Evolutionary conservation across 2,329 filamentous ascomycete genomes (phyloP), one percentile per base, ranked within the genome.

Genomic region (Colletotrichum tropicale): DNA sequence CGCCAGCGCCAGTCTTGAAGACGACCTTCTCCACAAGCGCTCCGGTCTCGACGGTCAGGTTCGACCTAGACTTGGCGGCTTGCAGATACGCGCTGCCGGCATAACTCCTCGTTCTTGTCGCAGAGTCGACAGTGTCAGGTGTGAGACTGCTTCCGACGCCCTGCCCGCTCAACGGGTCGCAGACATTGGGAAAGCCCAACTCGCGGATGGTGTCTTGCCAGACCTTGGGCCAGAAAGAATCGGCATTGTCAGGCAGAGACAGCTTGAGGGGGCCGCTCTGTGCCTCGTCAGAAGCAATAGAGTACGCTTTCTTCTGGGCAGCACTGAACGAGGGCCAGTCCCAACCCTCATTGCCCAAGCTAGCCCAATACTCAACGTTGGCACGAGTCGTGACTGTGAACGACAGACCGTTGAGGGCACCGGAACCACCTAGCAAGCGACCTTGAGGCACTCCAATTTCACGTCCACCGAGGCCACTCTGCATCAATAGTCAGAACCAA

Each of bases 291-390:
- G 65, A 56, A 16, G 65, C 32, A 28, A 71, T 69, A 24, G 62
- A 66, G 48, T 76, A 75, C 5, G 34, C n/a, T 58, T 78, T 79
- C 36, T 76, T 67, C 36, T 76, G 71, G n/a, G 70, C 78, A n/a
- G 64, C 48, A 9, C 62, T 70, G 43, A 81, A 75, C 13, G 62
- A 70, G 16, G 71, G 61, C 79, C 80, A 83, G 60, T 78, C 67
- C 81, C 82, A 83, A 7, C 79, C 80, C 2, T 71, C 71, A 62
- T 83, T 83, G 6, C 81, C 81, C 4, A 83, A 76, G 24, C 75
- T 72, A 13, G 66, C 78, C 82, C 80, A 83, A 2, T 78, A 78
- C 55, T 82, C 80, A 26, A 82, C 72, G 32, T 76, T 78, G 21
- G 74, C 70, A 26, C 77, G 75, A 4, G 80, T 76, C 6, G 78